Evolutionary conservation across 225 moss, liverwort and hornwort species (phyloP).

Genomic region (Marchantia polymorpha): DNA sequence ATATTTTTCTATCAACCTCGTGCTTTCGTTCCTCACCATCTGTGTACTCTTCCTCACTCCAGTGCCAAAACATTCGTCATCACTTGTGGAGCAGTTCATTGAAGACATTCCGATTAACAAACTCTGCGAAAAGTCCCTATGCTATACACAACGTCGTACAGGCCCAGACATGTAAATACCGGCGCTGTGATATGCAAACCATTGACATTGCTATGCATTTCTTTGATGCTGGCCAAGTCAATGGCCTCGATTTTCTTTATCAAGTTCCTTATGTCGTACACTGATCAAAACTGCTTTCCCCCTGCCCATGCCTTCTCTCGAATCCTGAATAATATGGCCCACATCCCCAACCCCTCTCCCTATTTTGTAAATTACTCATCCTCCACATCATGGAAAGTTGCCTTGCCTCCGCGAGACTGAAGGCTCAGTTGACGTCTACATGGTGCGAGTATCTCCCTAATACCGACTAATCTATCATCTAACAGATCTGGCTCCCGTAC

Average conservation of each 20-base stretch:
- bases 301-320: neutral
- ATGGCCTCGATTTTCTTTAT: neutral
- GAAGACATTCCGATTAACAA: neutral
- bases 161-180: neutral
- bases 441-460: no score
- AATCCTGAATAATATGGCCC: neutral
- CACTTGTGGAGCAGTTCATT: neutral
- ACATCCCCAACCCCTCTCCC: no score
- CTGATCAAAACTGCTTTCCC: neutral
- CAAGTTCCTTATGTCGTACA: neutral
- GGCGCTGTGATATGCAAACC: neutral
- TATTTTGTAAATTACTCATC: no score
- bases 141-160: neutral
- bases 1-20: neutral
- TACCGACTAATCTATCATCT: no score
- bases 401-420: no score
- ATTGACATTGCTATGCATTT: neutral
- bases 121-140: neutral
- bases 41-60: neutral
- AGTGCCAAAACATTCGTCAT: neutral
- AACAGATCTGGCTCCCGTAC: no score
- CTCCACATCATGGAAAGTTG: no score
- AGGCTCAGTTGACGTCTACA: no score
- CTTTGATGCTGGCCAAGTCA: neutral
- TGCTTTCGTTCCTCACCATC: neutral